Conservation (phyloP, 140 eudicot species). For the Senecio squalidus region DNA sequence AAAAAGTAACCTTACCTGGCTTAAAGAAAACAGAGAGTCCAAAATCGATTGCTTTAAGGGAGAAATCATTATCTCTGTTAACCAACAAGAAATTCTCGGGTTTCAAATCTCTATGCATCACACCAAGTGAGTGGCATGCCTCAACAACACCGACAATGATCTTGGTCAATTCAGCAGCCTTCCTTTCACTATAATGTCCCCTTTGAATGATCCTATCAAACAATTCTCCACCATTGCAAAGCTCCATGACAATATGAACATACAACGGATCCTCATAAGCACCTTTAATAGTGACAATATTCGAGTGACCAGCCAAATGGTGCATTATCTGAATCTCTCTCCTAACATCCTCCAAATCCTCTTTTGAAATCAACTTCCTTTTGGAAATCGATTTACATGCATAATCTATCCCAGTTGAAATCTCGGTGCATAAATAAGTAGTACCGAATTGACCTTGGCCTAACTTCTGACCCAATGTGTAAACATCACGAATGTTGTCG, state of each 20-base stretch:
- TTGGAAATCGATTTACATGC: slow-evolving; percentile 94
- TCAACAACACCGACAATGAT: slow-evolving; percentile 94
- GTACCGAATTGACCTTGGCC: slow-evolving; percentile 98
- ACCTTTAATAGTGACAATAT: slow-evolving; percentile 86
- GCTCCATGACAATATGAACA: slow-evolving; percentile 96
- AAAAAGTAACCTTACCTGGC: slow-evolving; percentile 51
- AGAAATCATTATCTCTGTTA: slow-evolving; percentile 91
- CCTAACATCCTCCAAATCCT: slow-evolving; percentile 94
- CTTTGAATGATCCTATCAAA: slow-evolving; percentile 93
- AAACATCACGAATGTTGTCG: slow-evolving; percentile 77
- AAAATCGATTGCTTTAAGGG: slow-evolving; percentile 94
- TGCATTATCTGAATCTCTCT: slow-evolving; percentile 99
- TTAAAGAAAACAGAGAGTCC: slow-evolving; percentile 98
- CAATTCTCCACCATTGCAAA: slow-evolving; percentile 91
- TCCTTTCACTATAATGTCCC: slow-evolving; percentile 93
- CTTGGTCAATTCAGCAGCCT: slow-evolving; percentile 95
- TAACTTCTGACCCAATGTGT: slow-evolving; percentile 76
- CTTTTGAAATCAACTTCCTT: slow-evolving; percentile 83
- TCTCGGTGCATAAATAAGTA: slow-evolving; percentile 80
- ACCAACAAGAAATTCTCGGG: slow-evolving; percentile 98
- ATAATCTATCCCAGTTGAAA: slow-evolving; percentile 61
- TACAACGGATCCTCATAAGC: slow-evolving; percentile 93
- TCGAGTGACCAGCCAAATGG: slow-evolving; percentile 91
- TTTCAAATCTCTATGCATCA: slow-evolving; percentile 94
- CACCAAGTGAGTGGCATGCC: slow-evolving; percentile 97